Conservation (phyloP, 2,329 filamentous ascomycete species). For the Kalaharituber pfeilii region DNA sequence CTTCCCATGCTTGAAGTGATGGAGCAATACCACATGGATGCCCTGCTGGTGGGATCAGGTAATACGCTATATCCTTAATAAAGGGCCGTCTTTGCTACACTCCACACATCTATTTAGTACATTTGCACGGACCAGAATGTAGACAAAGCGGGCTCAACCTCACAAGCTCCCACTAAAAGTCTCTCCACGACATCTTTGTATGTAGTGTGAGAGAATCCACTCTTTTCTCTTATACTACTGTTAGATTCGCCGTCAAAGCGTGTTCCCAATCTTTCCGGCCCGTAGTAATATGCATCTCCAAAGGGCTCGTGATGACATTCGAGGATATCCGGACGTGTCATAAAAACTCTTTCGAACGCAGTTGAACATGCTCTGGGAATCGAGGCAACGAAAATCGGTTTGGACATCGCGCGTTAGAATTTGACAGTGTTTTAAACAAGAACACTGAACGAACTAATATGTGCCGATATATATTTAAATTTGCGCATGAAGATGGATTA, state of each 20-base stretch:
- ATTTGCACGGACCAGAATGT: no score
- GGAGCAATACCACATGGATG: slow-evolving; percentile 55
- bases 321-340: slow-evolving; percentile 71
- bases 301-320: slow-evolving; percentile 88
- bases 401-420: no score
- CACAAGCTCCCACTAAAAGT: slow-evolving; percentile 51
- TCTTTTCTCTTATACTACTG: slow-evolving; percentile 35
- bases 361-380: slow-evolving; percentile 92
- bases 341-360: slow-evolving; percentile 94
- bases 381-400: slow-evolving; percentile 75
- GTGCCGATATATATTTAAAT: no score
- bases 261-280: slow-evolving; percentile 66
- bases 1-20: slow-evolving; percentile 29
- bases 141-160: slow-evolving; percentile 40
- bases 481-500: no score
- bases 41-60: slow-evolving; percentile 60
- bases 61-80: slow-evolving; percentile 96
- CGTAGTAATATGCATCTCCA: slow-evolving; percentile 91
- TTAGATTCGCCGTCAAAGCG: slow-evolving; percentile 54
- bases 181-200: slow-evolving; percentile 61
- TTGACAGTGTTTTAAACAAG: no score
- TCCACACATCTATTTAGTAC: slow-evolving; percentile 1
- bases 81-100: slow-evolving; percentile 72
- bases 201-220: slow-evolving; percentile 51
- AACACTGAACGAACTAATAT: no score